Base-by-base conservation (phyloP, 768 basidiomycete genomes). In the Tricholoma hemisulphureum region DNA sequence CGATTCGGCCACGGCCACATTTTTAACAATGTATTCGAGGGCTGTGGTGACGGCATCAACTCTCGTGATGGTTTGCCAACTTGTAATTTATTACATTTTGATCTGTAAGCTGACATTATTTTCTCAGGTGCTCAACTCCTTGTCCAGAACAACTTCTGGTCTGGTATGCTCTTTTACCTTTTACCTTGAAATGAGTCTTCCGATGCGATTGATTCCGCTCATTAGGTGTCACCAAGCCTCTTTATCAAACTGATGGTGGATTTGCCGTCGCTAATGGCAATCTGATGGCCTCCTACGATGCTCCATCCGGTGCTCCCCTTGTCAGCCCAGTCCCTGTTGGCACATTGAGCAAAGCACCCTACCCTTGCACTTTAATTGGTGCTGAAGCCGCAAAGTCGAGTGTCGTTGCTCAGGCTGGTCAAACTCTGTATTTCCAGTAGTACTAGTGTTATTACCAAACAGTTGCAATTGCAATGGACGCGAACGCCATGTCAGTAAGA, bases 101-200 rank as follows among this genome's bases (percentile, higher is more conserved):
- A n/a, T n/a, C n/a, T n/a, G n/a, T n/a, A n/a, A n/a, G n/a, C n/a
- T n/a, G n/a, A n/a, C n/a, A n/a, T n/a, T n/a, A n/a, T n/a, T 34
- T 39, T 24, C 31, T 4, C 56, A 74, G 77, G 74, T 61, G 79
- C 78, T 51, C 76, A 77, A 61, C 75, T 78, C 51, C 71, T 80
- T 26, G 76, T 79, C 52, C 77, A 80, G 63, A 78, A 78, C 71
- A 80, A 80, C 59, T 74, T 79, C 21, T 79, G 72, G 73, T 74
- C 70, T 24, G 75, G 71, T 69, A 64, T n/a, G 64, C 43, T n/a
- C 31, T 45, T 23, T 14, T 2, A 29, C 18, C 4, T 51, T 28
- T n/a, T 34, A 21, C 7, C 5, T 1, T 14, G 10, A 20, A 31
- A n/a, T n/a, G n/a, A n/a, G n/a, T n/a, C 35, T 4, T 26, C 20